Evolutionary conservation across 2,329 filamentous ascomycete genomes (phyloP), one percentile per base, ranked within the genome.

Genomic region (Elsinoe perseae): DNA sequence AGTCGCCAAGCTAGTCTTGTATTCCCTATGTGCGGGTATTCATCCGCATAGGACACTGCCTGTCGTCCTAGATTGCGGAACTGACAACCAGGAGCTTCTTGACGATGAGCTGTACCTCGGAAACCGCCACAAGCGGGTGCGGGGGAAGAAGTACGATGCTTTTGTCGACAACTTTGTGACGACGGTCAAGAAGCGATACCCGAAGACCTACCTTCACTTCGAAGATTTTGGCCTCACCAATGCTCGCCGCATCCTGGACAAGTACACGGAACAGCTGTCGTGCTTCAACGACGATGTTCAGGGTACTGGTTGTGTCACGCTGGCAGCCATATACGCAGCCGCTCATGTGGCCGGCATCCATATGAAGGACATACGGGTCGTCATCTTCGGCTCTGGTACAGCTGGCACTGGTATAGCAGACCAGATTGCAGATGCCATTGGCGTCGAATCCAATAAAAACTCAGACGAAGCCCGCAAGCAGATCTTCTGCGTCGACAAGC

Each of bases 271-370:
- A 0, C 66, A 86, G 50, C 84, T 92, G 6, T 78, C 89, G 0
- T 95, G 89, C 68, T 95, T 95, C 76, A 95, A 95, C 64, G 90
- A 95, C 58, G 89, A 95, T 67, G 84, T 95, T 0, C 89, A 95
- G 69, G 90, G 89, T 1, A 95, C 90, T 0, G 90, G 89, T 0
- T 92, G 87, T 58, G 89, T 95, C 1, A 92, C 90, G 0, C 78
- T 95, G 0, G 89, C 89, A 0, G 89, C 86, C 1, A 84, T 95
- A 60, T 83, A 89, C 74, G 82, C 89, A 0, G 89, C 81, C 0
- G 74, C 91, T 6, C 81, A 87, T 58, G 83, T 92, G 6, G 83
- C 78, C 59, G 77, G 82, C 2, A 72, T 84, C 54, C 81, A 84
- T 54, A 74, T 95, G 38, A 71, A 75, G 7, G 87, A 95, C 58